Evolutionary conservation across 495 filamentous ascomycete genomes (phyloP), one percentile per base, ranked within the genome.

Genomic region (Penicillium canescens): DNA sequence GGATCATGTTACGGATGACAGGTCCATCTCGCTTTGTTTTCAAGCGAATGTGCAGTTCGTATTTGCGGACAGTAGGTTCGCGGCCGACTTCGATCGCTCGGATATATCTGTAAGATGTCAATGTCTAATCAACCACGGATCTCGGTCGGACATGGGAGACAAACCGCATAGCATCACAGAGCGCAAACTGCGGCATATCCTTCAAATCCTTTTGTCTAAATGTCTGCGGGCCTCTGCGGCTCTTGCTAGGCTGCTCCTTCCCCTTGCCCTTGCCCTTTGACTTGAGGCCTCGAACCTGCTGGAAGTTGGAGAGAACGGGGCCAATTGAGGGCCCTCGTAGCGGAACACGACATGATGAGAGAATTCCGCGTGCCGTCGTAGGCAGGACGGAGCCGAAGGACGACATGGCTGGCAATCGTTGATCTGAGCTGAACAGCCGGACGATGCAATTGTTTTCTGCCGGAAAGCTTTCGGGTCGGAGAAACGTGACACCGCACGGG

Each of bases 111-210:
- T 49, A 46, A 33, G 33, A 44, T 28, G 54, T 73, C 39, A 56
- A 43, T 51, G 28, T 10, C 28, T 31, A 10, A 31, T 31, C 8
- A 31, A 4, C 28, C 28, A 6, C n/a, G 20, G 16, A 21, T 20
- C 18, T 16, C 18, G 13, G n/a, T 37, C 34, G 18, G 35, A 39
- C n/a, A n/a, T 12, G 11, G 18, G 36, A 45, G 24, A 59, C 81
- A 42, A 81, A 93, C 89, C 92, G 83, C 86, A 98, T 95, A 6
- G 94, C 94, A 77, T 98, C 94, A 59, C 88, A 89, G 10, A 98
- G 80, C 5, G 89, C 79, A 66, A 84, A 94, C 57, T 89, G 84
- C 34, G 90, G 74, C 57, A 84, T 73, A 57, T 81, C 59, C 63
- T 78, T 74, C 61, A 91, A 33, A 68, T 86, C 76, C 61, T 79